Evolutionary conservation across 208 protist species (phyloP).

Genomic region (Leishmania gerbilli): DNA sequence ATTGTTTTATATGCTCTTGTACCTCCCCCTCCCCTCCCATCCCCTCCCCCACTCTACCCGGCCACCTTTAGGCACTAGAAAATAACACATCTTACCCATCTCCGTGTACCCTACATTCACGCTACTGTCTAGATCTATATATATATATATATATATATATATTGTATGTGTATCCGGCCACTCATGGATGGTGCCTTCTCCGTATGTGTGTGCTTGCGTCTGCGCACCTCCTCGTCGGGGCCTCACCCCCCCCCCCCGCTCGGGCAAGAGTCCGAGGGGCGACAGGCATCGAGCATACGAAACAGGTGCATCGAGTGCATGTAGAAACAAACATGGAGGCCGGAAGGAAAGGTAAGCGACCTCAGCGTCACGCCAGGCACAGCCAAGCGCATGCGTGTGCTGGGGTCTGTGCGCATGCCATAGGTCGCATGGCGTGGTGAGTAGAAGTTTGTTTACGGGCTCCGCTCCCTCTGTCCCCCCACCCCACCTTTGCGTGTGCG

Average conservation of each 20-base stretch:
- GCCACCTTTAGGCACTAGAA: neutral
- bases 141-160: too few relatives aligned
- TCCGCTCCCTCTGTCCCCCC: neutral
- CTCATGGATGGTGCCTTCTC: neutral
- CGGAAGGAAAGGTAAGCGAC: neutral
- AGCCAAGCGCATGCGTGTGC: neutral
- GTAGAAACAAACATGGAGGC: neutral
- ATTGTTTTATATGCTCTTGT: neutral
- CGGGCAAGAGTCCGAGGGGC: neutral
- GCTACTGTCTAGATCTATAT: too few relatives aligned
- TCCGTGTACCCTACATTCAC: neutral
- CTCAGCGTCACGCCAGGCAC: neutral
- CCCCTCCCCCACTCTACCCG: neutral
- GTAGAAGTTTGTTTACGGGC: neutral
- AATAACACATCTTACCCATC: neutral
- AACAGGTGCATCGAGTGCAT: neutral
- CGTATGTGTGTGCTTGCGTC: neutral
- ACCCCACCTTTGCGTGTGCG: neutral
- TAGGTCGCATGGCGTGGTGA: neutral
- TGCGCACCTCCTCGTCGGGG: neutral
- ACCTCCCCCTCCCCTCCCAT: neutral
- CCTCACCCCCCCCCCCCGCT: neutral
- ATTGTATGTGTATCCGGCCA: neutral
- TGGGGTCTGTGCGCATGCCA: neutral
- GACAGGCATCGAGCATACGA: neutral